Evolutionary conservation across 192 early-diverging fungal species (phyloP), one percentile per base, ranked within the genome.

Genomic region (Coemansia sp.): DNA sequence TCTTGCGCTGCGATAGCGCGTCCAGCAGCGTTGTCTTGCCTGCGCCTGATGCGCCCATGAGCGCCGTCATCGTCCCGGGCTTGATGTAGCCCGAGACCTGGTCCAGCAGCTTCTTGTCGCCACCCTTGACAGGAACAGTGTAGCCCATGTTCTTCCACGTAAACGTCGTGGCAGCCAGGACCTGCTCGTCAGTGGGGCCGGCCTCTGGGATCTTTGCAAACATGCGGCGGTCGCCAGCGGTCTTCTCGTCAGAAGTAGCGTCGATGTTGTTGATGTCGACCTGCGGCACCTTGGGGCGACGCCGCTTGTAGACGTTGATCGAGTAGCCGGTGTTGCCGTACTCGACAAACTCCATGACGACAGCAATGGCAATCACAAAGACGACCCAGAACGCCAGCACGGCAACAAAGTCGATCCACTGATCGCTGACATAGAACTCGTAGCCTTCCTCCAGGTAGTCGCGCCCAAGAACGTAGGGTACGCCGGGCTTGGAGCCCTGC

Each of bases 21-120:
- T 92, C 89, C 70, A 90, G 65, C 9, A 92, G 83, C 22, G 90
- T 92, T 0, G 91, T 92, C 73, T 92, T 92, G 66, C 91, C 91
- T 6, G 83, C 83, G 22, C 85, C 85, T 20, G 76, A 79, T 9
- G 76, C 70, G 57, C 91, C 91, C 90, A 95, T 93, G 32, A 95
- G 78, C 17, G 89, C 89, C 17, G 91, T 92, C 84, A 95, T 84
- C 19, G 85, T 84, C 52, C 93, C 93, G 9, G 91, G 89, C 50
- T 83, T 84, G 50, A 91, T 87, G 55, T 85, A 89, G 41, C 93
- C 91, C 23, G 70, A 80, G n/a, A 91, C 84, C 56, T 82, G 70
- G 70, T 88, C 75, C 34, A 92, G 74, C 13, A 92, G 66, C 69
- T 85, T 76, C 20, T 66, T 78, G 34, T 76, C 63, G 45, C 82